A percentile compares a stretch with the other conserved stretches of the same genome.
Evolutionary conservation across 2,329 filamentous ascomycete genomes (phyloP).

Genomic region (Paracorniculantispora psalliotae): DNA sequence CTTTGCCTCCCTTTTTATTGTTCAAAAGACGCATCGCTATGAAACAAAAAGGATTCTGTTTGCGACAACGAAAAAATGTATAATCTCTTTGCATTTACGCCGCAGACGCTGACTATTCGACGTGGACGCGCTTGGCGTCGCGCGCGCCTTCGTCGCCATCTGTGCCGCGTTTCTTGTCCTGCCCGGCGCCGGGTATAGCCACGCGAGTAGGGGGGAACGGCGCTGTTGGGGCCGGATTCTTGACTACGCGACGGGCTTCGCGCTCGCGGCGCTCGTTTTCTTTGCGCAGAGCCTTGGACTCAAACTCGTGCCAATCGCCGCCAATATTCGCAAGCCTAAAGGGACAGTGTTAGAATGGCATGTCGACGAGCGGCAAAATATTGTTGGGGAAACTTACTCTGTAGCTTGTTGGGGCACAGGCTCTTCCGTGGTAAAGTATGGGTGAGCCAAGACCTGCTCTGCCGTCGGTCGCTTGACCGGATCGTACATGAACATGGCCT

Average conservation of each 20-base stretch:
- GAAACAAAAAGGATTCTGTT: no score
- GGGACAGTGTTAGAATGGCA: conserved; percentile 24
- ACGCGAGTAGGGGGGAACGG: no score
- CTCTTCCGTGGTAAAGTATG: conserved; percentile 82
- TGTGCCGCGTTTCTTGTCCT: conserved; percentile 37
- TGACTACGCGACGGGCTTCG: conserved; percentile 44
- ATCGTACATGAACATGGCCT: conserved; percentile 84
- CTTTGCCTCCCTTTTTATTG: background rate
- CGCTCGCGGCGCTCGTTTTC: conserved; percentile 70
- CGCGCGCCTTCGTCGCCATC: conserved; percentile 27
- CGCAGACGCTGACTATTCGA: background rate
- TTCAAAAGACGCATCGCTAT: background rate
- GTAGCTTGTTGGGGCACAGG: conserved; percentile 71
- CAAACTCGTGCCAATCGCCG: conserved; percentile 98
- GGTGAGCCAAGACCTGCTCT: conserved; percentile 75
- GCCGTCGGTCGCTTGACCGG: conserved; percentile 78
- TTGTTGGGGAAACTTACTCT: conserved; percentile 58
- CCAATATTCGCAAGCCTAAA: conserved; percentile 69
- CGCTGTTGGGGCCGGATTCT: conserved; percentile 20
- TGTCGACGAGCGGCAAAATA: background rate
- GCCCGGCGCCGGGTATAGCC: no score
- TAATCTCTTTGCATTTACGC: no score
- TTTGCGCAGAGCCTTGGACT: conserved; percentile 88
- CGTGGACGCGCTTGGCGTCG: conserved; percentile 28
- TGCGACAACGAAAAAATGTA: no score